Evolutionary conservation across 805 yeast species (phyloP).

Genomic region (Wickerhamiella nectarea): DNA sequence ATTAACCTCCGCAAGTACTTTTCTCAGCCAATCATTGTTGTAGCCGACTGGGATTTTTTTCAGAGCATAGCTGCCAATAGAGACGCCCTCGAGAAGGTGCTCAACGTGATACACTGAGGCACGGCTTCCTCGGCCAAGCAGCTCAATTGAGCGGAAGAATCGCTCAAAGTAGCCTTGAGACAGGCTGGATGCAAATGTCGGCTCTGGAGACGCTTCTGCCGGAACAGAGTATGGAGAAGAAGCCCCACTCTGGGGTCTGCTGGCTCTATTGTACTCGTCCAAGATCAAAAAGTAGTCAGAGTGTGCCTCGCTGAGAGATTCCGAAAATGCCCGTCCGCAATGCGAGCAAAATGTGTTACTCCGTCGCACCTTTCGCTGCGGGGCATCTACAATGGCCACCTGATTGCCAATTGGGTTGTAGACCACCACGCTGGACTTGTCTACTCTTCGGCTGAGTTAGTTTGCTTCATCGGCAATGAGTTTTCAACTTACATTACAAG

Average conservation of each 20-base stretch:
- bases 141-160: slow-evolving; percentile 45
- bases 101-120: slow-evolving; percentile 77
- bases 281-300: slow-evolving; percentile 8
- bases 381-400: slow-evolving; percentile 6
- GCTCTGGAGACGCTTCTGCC: not conserved
- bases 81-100: slow-evolving; percentile 58
- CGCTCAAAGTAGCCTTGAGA: slow-evolving; percentile 68
- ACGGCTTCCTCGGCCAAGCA: slow-evolving; percentile 70
- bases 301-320: not conserved
- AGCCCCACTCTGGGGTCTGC: not conserved
- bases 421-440: slow-evolving; percentile 9
- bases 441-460: slow-evolving; percentile 9
- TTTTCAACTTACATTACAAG: slow-evolving; percentile 9
- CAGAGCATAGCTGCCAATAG: slow-evolving; percentile 68
- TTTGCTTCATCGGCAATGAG: too few species aligned
- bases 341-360: slow-evolving; percentile 3
- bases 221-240: not conserved
- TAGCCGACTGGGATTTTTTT: slow-evolving; percentile 78
- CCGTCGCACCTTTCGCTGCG: not conserved
- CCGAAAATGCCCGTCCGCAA: slow-evolving; percentile 4
- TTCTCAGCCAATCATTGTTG: slow-evolving; percentile 50
- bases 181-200: slow-evolving; percentile 33
- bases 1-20: slow-evolving; percentile 65
- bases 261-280: slow-evolving; percentile 2
- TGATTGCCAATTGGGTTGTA: slow-evolving; percentile 8